These are phyloP conservation scores for Eucalyptus regnans DNA, from an alignment of 345 rosid species.

Conservation along the genomic window DNA sequence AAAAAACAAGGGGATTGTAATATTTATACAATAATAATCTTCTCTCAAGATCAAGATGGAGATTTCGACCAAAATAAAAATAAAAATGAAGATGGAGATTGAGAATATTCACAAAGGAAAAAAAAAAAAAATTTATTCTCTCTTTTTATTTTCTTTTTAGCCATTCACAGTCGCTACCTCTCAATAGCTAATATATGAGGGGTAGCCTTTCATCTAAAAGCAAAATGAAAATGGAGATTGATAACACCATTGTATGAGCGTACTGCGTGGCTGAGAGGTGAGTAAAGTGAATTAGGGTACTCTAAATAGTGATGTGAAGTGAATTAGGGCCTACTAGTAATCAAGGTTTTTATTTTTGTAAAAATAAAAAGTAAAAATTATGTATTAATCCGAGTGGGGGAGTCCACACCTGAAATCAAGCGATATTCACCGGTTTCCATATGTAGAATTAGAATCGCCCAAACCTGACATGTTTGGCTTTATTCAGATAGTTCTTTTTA, in stretches of 20 bases:
- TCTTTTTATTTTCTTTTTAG: too few species aligned
- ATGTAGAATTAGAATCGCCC: background rate
- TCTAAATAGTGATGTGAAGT: background rate
- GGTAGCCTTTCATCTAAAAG: too few species aligned
- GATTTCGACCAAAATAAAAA: too few species aligned
- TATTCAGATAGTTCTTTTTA: accelerated
- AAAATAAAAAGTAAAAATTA: background rate
- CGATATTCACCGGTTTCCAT: background rate
- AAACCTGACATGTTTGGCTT: accelerated
- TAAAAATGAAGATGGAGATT: too few species aligned
- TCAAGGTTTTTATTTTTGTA: background rate
- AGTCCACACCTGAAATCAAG: background rate
- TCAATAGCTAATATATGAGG: too few species aligned
- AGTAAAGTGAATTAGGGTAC: background rate
- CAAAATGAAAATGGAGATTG: too few species aligned
- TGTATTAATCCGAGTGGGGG: background rate
- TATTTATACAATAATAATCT: too few species aligned
- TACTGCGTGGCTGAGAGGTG: background rate
- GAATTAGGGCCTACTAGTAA: background rate
- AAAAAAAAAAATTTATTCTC: too few species aligned
- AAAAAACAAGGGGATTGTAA: too few species aligned
- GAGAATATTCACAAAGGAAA: too few species aligned
- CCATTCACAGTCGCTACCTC: too few species aligned
- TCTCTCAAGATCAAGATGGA: too few species aligned
- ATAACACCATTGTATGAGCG: background rate